phyloP scores from a whole-genome alignment of 139 green algal species.

The Gonium pectorale region DNA sequence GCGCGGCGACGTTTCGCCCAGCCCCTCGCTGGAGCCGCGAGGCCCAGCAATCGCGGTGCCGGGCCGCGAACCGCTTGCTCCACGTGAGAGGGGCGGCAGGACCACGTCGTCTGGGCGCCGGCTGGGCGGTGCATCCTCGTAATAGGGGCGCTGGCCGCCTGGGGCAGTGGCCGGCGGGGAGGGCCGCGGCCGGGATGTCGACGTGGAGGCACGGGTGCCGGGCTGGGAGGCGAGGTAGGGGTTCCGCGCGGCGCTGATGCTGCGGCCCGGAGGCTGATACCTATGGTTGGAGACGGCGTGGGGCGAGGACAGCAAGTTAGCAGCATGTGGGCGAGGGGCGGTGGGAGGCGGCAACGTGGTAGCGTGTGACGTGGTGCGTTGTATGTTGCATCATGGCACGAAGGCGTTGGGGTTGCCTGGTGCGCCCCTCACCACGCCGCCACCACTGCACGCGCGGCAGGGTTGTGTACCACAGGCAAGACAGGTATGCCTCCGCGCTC shows the following conservation, averaged over 20 bases:
- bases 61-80: slow-evolving; percentile 16
- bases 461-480: neutral
- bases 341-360: neutral
- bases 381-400: too few relatives aligned
- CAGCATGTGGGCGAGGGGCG: neutral
- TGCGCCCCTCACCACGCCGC: too few relatives aligned
- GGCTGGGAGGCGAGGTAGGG: slow-evolving; percentile 14
- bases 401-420: too few relatives aligned
- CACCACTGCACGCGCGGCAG: neutral
- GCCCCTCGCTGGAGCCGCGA: neutral
- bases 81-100: neutral
- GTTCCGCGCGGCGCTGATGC: neutral
- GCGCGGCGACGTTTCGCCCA: slow-evolving; percentile 9
- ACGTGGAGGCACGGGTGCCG: neutral
- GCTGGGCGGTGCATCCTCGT: slow-evolving; percentile 30
- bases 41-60: slow-evolving; percentile 6
- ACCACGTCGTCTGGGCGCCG: neutral
- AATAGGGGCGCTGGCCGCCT: slow-evolving; percentile 18
- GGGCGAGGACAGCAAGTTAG: too few relatives aligned
- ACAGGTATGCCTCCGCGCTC: too few relatives aligned
- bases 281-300: too few relatives aligned
- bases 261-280: slow-evolving; percentile 28
- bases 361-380: neutral
- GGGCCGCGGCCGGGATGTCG: neutral
- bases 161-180: neutral